Percentiles rank a stretch among this genome's conserved stretches.
These are phyloP conservation scores for Thalassiosira sp. DNA, from an alignment of 352 stramenopile species.

Conservation along the genomic window DNA sequence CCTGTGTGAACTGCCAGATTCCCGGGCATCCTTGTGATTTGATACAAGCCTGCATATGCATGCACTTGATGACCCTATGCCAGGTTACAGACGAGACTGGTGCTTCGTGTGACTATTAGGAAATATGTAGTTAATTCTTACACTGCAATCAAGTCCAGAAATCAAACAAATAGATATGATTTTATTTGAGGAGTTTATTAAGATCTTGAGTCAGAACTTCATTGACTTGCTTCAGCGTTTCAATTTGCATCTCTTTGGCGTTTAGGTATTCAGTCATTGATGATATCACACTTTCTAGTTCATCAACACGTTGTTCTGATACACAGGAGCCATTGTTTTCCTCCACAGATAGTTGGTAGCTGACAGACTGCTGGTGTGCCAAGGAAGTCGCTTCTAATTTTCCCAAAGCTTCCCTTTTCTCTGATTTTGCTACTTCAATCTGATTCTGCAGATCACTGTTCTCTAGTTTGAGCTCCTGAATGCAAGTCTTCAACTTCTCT, in stretches of 20 bases:
- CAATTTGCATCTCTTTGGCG: constrained; percentile 75
- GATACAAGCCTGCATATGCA: too few relatives aligned
- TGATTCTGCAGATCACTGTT: constrained; percentile 57
- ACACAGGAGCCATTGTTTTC: constrained; percentile 10
- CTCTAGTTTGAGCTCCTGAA: constrained; percentile 39
- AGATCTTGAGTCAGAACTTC: constrained; percentile 62
- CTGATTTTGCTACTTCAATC: constrained; percentile 51
- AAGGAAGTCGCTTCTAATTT: constrained; percentile 52
- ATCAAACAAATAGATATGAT: too few relatives aligned
- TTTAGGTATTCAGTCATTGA: constrained; percentile 77
- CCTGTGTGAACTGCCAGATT: too few relatives aligned
- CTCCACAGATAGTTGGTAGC: constrained; percentile 33
- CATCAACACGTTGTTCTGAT: constrained; percentile 52
- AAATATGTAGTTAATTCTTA: too few relatives aligned
- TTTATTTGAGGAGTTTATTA: constrained; percentile 20
- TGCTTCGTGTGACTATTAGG: too few relatives aligned
- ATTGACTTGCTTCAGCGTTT: constrained; percentile 73
- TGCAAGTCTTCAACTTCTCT: constrained; percentile 43
- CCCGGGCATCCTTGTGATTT: too few relatives aligned
- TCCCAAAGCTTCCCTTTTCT: constrained; percentile 64
- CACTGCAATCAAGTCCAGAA: too few relatives aligned
- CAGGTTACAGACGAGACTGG: too few relatives aligned
- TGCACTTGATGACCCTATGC: too few relatives aligned
- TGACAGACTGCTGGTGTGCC: constrained; percentile 44
- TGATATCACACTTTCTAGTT: constrained; percentile 73